Evolutionary conservation across 2,329 filamentous ascomycete genomes (phyloP).

Genomic region (Colletotrichum eleusines): DNA sequence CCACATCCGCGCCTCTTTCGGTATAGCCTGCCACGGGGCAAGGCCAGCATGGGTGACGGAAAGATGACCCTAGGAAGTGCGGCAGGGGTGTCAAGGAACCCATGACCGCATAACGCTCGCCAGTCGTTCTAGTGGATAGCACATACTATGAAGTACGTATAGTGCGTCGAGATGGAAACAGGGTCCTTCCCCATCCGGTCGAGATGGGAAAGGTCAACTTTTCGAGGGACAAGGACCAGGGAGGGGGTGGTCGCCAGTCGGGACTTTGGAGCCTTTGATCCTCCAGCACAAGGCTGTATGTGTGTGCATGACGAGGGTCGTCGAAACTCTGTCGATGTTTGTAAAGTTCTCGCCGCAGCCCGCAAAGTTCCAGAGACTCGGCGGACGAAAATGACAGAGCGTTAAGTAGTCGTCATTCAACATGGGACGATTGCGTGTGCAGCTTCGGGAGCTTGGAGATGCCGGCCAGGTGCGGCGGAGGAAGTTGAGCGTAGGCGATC

Average conservation of each 20-base stretch:
- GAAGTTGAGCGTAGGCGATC: not conserved
- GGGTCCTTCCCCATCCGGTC: constrained; percentile 39
- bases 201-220: constrained; percentile 31
- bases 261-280: constrained; percentile 16
- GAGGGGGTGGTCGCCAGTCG: not conserved
- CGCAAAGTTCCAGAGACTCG: not conserved
- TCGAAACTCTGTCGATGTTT: constrained; percentile 1
- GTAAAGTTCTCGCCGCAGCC: constrained; percentile 4
- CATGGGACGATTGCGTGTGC: constrained; percentile 38
- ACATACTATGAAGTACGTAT: no score
- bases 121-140: constrained; percentile 13
- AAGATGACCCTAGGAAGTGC: not conserved
- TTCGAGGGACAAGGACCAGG: constrained; percentile 15
- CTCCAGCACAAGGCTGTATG: not conserved
- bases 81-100: constrained; percentile 37
- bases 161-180: constrained; percentile 28
- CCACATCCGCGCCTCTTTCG: constrained; percentile 22
- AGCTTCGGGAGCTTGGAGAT: constrained; percentile 19
- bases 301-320: constrained; percentile 2
- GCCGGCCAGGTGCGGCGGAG: constrained; percentile 4
- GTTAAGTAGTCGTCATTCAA: constrained; percentile 34
- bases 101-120: constrained; percentile 39
- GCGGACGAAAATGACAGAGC: constrained; percentile 5
- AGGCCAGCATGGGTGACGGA: constrained; percentile 35
- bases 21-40: constrained; percentile 32